Evolutionary conservation across 768 basidiomycete genomes (phyloP).

Genomic region (Tulasnella sp.): DNA sequence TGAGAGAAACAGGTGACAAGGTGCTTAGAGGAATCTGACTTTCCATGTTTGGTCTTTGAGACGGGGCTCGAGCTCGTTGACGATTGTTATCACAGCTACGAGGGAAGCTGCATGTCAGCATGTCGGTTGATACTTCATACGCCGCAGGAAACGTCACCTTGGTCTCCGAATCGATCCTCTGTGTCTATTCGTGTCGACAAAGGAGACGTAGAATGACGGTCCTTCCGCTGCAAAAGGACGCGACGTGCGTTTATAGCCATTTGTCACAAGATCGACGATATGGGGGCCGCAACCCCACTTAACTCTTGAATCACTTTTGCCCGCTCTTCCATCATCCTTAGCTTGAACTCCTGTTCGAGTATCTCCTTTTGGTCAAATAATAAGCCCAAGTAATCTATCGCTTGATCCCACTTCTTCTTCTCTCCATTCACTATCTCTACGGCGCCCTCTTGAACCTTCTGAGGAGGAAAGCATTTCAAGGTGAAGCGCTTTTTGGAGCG

Average conservation of each 20-base stretch:
- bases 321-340: not conserved
- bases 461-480: not conserved
- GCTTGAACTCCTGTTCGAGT: not conserved
- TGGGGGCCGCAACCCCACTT: not conserved
- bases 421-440: not conserved
- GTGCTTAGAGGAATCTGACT: too few species aligned
- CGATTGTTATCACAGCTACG: too few species aligned
- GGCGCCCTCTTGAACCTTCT: not conserved
- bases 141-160: too few species aligned
- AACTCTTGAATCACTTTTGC: not conserved
- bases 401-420: not conserved
- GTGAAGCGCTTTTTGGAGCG: not conserved
- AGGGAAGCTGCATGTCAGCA: too few species aligned
- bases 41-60: too few species aligned
- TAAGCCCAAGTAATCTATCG: not conserved
- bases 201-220: too few species aligned
- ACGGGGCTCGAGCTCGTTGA: too few species aligned
- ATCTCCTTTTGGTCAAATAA: not conserved
- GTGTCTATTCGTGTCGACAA: too few species aligned
- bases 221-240: too few species aligned
- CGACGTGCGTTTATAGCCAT: not conserved
- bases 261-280: not conserved
- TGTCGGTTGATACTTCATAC: too few species aligned
- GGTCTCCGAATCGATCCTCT: too few species aligned
- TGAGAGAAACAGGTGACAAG: too few species aligned